Evolutionary conservation across 371 early-diverging fungal species (phyloP), one percentile per base, ranked within the genome.

Genomic region (Mucor irregularis): DNA sequence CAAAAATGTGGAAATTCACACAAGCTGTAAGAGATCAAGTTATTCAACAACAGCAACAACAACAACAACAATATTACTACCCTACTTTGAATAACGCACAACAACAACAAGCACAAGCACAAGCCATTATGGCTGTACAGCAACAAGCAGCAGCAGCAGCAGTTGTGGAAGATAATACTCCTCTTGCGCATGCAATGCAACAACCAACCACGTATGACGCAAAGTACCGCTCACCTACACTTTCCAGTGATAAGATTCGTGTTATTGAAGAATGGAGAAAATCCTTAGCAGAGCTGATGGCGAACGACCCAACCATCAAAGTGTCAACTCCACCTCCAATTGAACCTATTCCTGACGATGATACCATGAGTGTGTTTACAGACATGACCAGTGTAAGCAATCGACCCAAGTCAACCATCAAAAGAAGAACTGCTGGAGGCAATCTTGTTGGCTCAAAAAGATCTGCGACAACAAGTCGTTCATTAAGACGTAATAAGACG

Each of bases 231-330:
- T 26, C 26, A 37, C 57, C 45, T 48, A 46, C 21, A 31, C 50
- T 79, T 5, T 71, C 74, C 2, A 38, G 49, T 1, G 74, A 79
- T 54, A 79, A 76, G 43, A 46, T 60, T 2, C 46, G 64, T 6
- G 71, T 70, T 49, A 79, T 79, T 43, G 74, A 76, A 16, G 74
- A 71, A 40, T 79, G 80, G 80, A 55, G 76, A 19, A 68, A 58
- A 25, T 79, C 76, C n/a, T 51, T 79, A n/a, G 69, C 70, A 8
- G 66, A 74, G 48, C 37, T 72, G 24, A 69, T 67, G 38, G 74
- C 69, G 8, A 42, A 50, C 25, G 69, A 71, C 43, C 65, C 69
- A 0, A 56, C 50, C 7, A 62, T 63, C n/a, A 54, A 49, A 35
- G 16, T 59, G 3, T 47, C 61, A 0, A 40, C 57, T 31, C 71